phyloP scores from a whole-genome alignment of 768 basidiomycete species.

The Leccinum aurantiacum region DNA sequence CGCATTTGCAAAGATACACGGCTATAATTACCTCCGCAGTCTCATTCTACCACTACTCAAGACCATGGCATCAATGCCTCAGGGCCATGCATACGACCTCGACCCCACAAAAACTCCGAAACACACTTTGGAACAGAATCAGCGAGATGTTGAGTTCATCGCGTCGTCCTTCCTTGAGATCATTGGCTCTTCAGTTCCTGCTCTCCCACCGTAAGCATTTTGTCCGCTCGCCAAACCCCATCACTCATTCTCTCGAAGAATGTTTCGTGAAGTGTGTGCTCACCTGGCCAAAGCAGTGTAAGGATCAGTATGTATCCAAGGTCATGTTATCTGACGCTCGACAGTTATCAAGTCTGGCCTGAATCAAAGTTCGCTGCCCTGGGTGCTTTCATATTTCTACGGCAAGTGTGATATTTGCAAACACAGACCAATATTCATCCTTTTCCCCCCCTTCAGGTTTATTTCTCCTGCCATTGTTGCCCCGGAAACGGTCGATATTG shows the following conservation, averaged over 20 bases:
- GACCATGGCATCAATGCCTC: constrained; percentile 68
- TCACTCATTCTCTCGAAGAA: constrained; percentile 42
- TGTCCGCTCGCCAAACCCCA: neutral
- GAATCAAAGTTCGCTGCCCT: constrained; percentile 78
- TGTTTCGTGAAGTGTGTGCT: constrained; percentile 84
- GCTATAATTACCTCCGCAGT: constrained; percentile 86
- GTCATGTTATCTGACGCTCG: constrained; percentile 16
- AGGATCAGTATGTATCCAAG: constrained; percentile 29
- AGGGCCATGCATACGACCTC: constrained; percentile 74
- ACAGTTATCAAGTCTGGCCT: constrained; percentile 68
- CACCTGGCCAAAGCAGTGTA: constrained; percentile 81
- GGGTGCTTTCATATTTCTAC: constrained; percentile 89
- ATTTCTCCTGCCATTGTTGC: constrained; percentile 89
- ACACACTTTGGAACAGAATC: constrained; percentile 66
- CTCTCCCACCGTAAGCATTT: constrained; percentile 68
- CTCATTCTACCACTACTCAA: constrained; percentile 77
- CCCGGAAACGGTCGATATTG: constrained; percentile 82
- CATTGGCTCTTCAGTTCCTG: constrained; percentile 66
- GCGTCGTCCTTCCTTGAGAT: constrained; percentile 75
- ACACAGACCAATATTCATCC: constrained; percentile 5
- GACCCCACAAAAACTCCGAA: constrained; percentile 63
- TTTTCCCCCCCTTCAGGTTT: constrained; percentile 52
- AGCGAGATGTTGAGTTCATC: constrained; percentile 67
- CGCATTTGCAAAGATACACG: constrained; percentile 84
- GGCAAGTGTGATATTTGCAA: constrained; percentile 41